Evolutionary conservation across 169 alveolate species (phyloP).

Genomic region (Plasmodium falciparum): DNA sequence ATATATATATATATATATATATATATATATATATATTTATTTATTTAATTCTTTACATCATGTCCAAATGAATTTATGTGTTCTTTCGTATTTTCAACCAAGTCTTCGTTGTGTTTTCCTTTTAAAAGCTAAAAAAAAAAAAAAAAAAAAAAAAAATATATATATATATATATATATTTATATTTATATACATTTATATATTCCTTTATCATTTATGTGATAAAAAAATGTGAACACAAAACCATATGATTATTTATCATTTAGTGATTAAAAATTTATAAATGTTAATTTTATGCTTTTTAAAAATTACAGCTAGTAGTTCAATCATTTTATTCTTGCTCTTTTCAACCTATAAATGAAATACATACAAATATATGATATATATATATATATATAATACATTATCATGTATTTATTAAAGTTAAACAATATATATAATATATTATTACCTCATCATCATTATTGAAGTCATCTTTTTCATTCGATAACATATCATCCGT

Average conservation of each 20-base stretch:
- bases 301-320: slow-evolving; percentile 48
- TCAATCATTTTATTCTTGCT: slow-evolving; percentile 70
- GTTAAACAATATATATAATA: background rate
- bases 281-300: background rate
- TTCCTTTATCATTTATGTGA: background rate
- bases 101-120: slow-evolving; percentile 53
- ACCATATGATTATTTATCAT: too few relatives aligned
- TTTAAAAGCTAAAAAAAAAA: slow-evolving; percentile 30
- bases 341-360: slow-evolving; percentile 37
- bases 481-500: slow-evolving; percentile 10
- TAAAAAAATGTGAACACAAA: background rate
- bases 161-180: background rate
- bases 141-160: background rate
- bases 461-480: slow-evolving; percentile 16
- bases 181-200: too few relatives aligned
- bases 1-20: background rate
- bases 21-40: background rate
- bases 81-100: slow-evolving; percentile 59
- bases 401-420: background rate
- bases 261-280: background rate
- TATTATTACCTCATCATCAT: slow-evolving; percentile 26
- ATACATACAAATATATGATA: background rate
- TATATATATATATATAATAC: background rate
- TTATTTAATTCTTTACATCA: slow-evolving; percentile 18
- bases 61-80: slow-evolving; percentile 52